Base-by-base conservation (phyloP, 2,329 filamentous ascomycete species). In the Stagonosporopsis vannaccii region DNA sequence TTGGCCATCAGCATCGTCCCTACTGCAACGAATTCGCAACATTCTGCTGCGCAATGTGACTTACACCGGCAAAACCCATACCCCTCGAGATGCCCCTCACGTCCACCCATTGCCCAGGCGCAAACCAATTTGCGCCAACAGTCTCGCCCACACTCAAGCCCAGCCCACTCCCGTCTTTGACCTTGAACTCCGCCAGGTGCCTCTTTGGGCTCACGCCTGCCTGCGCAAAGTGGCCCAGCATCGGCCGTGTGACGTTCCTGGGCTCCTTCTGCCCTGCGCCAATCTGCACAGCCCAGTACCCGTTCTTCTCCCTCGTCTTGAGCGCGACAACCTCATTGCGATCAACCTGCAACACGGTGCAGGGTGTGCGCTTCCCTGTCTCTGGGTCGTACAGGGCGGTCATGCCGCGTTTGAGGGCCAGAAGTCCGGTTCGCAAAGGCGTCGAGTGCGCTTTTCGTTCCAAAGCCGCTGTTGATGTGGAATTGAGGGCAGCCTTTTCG, bases 351-450 rank as follows among this genome's bases (percentile, higher is more conserved):
- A 99, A 84, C 49, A 99, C 90, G 13, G 95, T 99, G 81, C 92
- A 97, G 19, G 93, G 84, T 56, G 88, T 90, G 62, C 94, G 88
- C 62, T 84, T 85, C 66, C 91, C 90, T 23, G 90, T 90, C 67
- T 87, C 85, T 0, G 84, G 78, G 71, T 92, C 88, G 83, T 90
- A 98, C 63, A 97, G 79, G 58, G 90, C 93, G 39, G 92, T 96
- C 91, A 99, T 98, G 77, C 95, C 95, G 80, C 93, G 94, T 80
- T 99, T 99, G 74, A 88, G 84, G 12, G 90, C 92, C 42, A 99
- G 83, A 8, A 91, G 88, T 26, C 95, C 95, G 2, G 92, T 88
- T 25, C 95, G 90, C 37, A 85, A 79, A 6, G 87, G 86, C 11
- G 87, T 81, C 0, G 81, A 85, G 62, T 80, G 79, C 35, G 81